A percentile compares a stretch with the other conserved stretches of the same genome.
Conservation (phyloP, 139 green algal species). For the Micromonas pusilla region DNA sequence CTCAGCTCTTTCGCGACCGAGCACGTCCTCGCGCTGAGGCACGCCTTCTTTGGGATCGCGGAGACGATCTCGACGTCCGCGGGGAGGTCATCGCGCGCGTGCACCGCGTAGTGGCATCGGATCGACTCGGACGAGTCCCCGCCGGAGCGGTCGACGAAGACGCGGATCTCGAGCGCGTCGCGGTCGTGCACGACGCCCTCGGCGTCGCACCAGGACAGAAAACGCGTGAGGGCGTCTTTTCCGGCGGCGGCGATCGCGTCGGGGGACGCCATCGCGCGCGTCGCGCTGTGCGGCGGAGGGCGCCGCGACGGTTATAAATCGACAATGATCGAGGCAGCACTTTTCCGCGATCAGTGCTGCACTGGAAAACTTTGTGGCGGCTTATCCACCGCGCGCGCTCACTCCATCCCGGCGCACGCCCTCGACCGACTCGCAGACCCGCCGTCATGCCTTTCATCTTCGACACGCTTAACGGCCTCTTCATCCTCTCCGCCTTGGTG, state of each 20-base stretch:
- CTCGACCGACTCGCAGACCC: too few relatives aligned
- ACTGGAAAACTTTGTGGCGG: too few relatives aligned
- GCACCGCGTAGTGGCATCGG: background rate
- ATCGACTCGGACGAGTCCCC: background rate
- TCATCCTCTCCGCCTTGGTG: background rate
- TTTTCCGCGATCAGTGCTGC: too few relatives aligned
- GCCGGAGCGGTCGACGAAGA: background rate
- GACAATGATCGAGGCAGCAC: too few relatives aligned
- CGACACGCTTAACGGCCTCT: background rate
- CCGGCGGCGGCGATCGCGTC: background rate
- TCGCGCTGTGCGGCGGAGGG: background rate
- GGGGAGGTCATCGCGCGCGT: background rate
- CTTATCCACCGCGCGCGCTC: too few relatives aligned
- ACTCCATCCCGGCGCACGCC: too few relatives aligned
- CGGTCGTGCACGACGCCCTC: background rate
- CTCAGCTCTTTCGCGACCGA: background rate
- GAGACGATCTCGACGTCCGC: background rate
- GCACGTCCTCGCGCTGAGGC: background rate
- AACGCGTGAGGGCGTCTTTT: background rate
- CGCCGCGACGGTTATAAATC: too few relatives aligned
- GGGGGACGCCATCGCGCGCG: too few relatives aligned
- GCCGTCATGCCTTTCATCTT: background rate
- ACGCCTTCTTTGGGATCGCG: background rate
- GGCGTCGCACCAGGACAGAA: background rate
- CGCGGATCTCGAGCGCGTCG: too few relatives aligned